Evolutionary conservation across 768 basidiomycete genomes (phyloP).

Genomic region (Mycena leptocephala): DNA sequence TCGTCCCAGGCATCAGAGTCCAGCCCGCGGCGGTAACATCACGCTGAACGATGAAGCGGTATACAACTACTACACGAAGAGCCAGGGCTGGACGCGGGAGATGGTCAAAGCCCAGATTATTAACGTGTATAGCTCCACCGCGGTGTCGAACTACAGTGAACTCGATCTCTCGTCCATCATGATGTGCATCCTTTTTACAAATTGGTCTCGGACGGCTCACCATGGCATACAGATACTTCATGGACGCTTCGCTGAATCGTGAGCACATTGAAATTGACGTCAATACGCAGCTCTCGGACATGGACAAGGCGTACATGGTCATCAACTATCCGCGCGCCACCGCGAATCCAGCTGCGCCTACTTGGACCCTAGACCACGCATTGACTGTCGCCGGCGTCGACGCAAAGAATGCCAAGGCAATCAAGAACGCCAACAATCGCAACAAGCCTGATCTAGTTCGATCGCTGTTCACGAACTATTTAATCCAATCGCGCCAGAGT

Average conservation of each 20-base stretch:
- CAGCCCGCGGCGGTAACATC: conserved; percentile 35
- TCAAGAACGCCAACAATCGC: no score
- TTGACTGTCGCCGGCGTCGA: conserved; percentile 25
- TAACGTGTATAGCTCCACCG: conserved; percentile 29
- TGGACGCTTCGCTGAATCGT: conserved; percentile 26
- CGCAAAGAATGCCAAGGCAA: background rate
- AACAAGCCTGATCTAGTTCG: no score
- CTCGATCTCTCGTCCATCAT: conserved; percentile 37
- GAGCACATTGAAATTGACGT: conserved; percentile 10
- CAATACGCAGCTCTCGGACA: conserved; percentile 24
- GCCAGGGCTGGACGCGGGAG: conserved; percentile 22
- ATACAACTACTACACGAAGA: conserved; percentile 22
- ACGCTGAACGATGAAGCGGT: conserved; percentile 32
- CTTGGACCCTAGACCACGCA: conserved; percentile 26
- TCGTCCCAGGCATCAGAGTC: conserved; percentile 39
- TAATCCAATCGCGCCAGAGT: no score
- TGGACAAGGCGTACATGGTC: conserved; percentile 36
- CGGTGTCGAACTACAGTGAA: conserved; percentile 34
- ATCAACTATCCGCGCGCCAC: conserved; percentile 30
- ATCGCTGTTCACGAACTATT: no score
- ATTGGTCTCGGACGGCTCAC: no score
- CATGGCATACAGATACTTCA: conserved; percentile 26
- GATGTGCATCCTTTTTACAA: conserved; percentile 33
- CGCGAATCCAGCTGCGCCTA: background rate
- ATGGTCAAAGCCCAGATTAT: conserved; percentile 28